Conservation (phyloP, 805 yeast species). For the Starmerella potacharoeniae region DNA sequence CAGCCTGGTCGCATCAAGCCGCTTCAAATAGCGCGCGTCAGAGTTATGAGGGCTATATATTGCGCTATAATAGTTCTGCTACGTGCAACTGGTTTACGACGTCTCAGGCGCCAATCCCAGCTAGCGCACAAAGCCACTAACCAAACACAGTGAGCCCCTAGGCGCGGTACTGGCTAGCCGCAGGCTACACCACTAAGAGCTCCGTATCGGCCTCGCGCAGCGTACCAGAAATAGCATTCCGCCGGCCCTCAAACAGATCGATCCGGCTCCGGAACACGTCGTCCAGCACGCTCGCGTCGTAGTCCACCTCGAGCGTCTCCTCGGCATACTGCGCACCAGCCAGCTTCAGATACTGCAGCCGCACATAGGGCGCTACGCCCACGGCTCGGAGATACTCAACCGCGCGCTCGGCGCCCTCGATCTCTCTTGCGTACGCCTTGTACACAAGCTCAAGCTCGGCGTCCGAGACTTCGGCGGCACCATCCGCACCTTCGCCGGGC, state of each 20-base stretch:
- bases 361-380: conserved; percentile 6
- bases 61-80: too few relatives aligned
- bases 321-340: not conserved
- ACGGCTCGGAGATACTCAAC: not conserved
- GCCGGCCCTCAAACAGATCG: conserved; percentile 12
- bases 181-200: not conserved
- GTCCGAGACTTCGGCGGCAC: too few relatives aligned
- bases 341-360: conserved; percentile 6
- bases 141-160: too few relatives aligned
- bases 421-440: not conserved
- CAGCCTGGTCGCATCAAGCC: too few relatives aligned
- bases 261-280: conserved; percentile 9
- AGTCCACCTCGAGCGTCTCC: conserved; percentile 3
- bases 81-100: too few relatives aligned
- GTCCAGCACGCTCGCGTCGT: not conserved
- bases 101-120: too few relatives aligned
- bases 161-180: not conserved
- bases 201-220: conserved; percentile 5
- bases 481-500: not conserved
- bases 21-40: too few relatives aligned
- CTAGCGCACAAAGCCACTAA: too few relatives aligned
- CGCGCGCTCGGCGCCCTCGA: not conserved
- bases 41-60: too few relatives aligned
- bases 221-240: conserved; percentile 6
- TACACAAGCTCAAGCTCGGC: not conserved